Evolutionary conservation across 192 early-diverging fungal species (phyloP).

Genomic region (Entrophospora sp.): DNA sequence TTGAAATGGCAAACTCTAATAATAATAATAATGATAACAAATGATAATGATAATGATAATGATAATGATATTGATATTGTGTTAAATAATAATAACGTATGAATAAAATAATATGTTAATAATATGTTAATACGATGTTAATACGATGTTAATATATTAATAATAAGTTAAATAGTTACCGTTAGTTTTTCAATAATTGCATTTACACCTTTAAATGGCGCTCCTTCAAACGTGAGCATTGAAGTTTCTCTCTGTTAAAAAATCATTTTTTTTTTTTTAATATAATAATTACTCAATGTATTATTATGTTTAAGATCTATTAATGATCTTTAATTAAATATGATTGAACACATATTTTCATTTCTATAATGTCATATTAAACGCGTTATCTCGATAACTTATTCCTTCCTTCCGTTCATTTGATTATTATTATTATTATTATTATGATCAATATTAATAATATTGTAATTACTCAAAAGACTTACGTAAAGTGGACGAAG

Average conservation of each 20-base stretch:
- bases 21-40: too few species aligned
- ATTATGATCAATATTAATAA: not conserved
- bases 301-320: not conserved
- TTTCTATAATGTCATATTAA: not conserved
- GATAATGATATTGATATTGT: too few species aligned
- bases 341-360: not conserved
- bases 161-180: constrained; percentile 34
- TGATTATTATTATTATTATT: not conserved
- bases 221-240: constrained; percentile 83
- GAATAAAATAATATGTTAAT: too few species aligned
- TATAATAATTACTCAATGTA: not conserved
- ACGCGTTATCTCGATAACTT: not conserved
- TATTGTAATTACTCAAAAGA: not conserved
- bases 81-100: too few species aligned
- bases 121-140: too few species aligned
- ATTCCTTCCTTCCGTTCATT: too few species aligned
- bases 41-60: too few species aligned
- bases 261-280: not conserved
- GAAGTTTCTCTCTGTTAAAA: constrained; percentile 57
- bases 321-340: constrained; percentile 6
- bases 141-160: too few species aligned
- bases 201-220: constrained; percentile 46
- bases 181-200: constrained; percentile 68
- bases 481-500: constrained; percentile 74
- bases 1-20: constrained; percentile 65